Evolutionary conservation across 768 basidiomycete species (phyloP).

Genomic region (Trametopsis cervina): DNA sequence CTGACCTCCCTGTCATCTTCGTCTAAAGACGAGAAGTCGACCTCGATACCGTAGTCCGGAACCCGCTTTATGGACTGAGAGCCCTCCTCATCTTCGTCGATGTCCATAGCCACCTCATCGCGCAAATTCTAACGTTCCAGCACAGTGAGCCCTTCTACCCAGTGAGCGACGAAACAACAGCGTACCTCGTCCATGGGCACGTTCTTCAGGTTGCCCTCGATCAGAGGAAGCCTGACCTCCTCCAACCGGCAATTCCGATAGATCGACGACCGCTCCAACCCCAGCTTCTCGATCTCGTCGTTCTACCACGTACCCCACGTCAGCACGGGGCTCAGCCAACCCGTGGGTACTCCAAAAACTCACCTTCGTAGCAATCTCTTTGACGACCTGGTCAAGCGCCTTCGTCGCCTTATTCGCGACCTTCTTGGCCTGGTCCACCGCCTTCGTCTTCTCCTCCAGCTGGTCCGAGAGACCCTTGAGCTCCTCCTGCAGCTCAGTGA

Average conservation of each 20-base stretch:
- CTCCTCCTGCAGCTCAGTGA: conserved; percentile 53
- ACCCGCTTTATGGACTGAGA: conserved; percentile 67
- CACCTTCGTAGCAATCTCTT: conserved; percentile 82
- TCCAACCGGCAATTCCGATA: conserved; percentile 94
- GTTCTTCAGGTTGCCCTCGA: conserved; percentile 68
- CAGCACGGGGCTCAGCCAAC: not conserved
- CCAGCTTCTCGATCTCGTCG: conserved; percentile 87
- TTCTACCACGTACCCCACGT: conserved; percentile 36
- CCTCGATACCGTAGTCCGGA: conserved; percentile 82
- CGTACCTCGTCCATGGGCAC: conserved; percentile 94
- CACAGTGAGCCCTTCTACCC: too few relatives aligned
- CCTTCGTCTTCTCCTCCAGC: conserved; percentile 67
- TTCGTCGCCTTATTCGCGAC: conserved; percentile 63
- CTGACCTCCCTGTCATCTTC: conserved; percentile 69
- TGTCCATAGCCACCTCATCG: conserved; percentile 86
- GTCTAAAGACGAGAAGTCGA: conserved; percentile 70
- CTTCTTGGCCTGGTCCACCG: conserved; percentile 71
- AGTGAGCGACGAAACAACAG: too few relatives aligned
- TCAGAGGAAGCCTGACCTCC: conserved; percentile 78
- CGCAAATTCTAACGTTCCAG: conserved; percentile 63
- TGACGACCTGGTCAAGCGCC: conserved; percentile 77
- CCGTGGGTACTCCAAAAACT: not conserved
- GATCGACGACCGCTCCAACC: conserved; percentile 75
- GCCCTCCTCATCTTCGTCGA: conserved; percentile 83
- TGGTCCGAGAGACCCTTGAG: conserved; percentile 52